A percentile compares a stretch with the other conserved stretches of the same genome.
phyloP scores from a whole-genome alignment of 1,284 basidiomycete species.

The Coniophora puteana region DNA sequence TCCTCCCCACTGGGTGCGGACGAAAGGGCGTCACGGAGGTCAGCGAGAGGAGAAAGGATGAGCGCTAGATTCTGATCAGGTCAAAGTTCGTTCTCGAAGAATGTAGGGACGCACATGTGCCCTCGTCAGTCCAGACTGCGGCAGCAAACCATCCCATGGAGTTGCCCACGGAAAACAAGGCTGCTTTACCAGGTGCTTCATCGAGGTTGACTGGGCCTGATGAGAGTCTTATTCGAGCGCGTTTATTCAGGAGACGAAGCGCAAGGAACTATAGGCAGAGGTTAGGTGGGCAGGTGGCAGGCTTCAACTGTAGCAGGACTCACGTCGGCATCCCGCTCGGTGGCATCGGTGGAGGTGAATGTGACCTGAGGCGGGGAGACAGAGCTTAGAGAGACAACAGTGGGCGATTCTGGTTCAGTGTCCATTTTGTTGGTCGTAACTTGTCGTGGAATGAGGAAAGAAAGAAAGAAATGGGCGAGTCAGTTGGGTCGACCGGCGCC shows the following conservation, averaged over 20 bases:
- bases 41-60: constrained; percentile 50
- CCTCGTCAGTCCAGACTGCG: constrained; percentile 32
- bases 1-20: constrained; percentile 33
- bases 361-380: constrained; percentile 27
- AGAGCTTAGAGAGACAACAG: too few relatives aligned
- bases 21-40: constrained; percentile 49
- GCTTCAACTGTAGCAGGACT: constrained; percentile 11
- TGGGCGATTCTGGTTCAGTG: too few relatives aligned
- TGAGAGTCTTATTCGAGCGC: constrained; percentile 58
- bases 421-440: too few relatives aligned
- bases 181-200: constrained; percentile 33
- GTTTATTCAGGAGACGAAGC: constrained; percentile 51
- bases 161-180: constrained; percentile 56
- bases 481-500: too few relatives aligned
- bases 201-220: constrained; percentile 41
- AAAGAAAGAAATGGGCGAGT: too few relatives aligned
- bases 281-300: not conserved
- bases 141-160: constrained; percentile 65
- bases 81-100: constrained; percentile 2
- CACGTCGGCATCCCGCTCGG: constrained; percentile 44
- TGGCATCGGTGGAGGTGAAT: constrained; percentile 29
- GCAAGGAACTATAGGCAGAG: constrained; percentile 39
- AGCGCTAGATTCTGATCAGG: constrained; percentile 38
- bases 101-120: constrained; percentile 32
- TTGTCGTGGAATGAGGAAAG: too few relatives aligned